Conservation (phyloP, 2,329 filamentous ascomycete species). For the Alternaria ventricosa region DNA sequence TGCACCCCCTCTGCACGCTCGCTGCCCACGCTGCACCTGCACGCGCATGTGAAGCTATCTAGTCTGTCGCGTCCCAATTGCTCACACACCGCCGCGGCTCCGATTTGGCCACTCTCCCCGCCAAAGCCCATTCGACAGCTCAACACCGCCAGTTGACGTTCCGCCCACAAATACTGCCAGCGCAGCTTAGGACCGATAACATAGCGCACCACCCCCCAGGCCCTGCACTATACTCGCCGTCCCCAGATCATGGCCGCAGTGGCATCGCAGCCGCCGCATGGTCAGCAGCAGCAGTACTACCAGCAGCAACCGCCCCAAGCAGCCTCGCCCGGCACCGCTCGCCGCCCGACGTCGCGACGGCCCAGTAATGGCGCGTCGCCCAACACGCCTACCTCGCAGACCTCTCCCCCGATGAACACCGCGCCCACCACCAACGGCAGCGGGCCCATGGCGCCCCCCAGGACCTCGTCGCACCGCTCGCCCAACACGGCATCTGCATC, state of each 20-base stretch:
- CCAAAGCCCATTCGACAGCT: slow-evolving; percentile 25
- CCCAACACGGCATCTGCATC: slow-evolving; percentile 25
- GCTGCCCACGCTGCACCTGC: slow-evolving; percentile 1
- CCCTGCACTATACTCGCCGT: slow-evolving; percentile 1
- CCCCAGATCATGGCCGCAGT: slow-evolving; percentile 47
- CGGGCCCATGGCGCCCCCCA: slow-evolving; percentile 74
- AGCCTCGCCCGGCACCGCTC: slow-evolving; percentile 46
- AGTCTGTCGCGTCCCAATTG: background rate
- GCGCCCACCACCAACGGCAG: slow-evolving; percentile 58
- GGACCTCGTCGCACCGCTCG: slow-evolving; percentile 76
- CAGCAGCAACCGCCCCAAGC: slow-evolving; percentile 36
- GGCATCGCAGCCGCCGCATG: slow-evolving; percentile 42
- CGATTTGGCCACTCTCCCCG: slow-evolving; percentile 16
- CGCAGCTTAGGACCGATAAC: slow-evolving; percentile 9
- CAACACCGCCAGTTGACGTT: slow-evolving; percentile 18
- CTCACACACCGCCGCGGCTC: background rate
- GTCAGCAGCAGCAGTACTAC: slow-evolving; percentile 46
- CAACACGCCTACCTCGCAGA: slow-evolving; percentile 49
- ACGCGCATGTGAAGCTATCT: slow-evolving; percentile 24
- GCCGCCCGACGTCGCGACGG: slow-evolving; percentile 41
- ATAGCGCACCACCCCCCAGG: slow-evolving; percentile 6
- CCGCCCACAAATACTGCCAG: slow-evolving; percentile 15
- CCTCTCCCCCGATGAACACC: slow-evolving; percentile 53
- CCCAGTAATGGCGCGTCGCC: slow-evolving; percentile 51
- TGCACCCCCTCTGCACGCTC: background rate